These are phyloP conservation scores for Trichocomaceae sp. DNA, from an alignment of 2,329 filamentous ascomycete species.

Conservation along the genomic window DNA sequence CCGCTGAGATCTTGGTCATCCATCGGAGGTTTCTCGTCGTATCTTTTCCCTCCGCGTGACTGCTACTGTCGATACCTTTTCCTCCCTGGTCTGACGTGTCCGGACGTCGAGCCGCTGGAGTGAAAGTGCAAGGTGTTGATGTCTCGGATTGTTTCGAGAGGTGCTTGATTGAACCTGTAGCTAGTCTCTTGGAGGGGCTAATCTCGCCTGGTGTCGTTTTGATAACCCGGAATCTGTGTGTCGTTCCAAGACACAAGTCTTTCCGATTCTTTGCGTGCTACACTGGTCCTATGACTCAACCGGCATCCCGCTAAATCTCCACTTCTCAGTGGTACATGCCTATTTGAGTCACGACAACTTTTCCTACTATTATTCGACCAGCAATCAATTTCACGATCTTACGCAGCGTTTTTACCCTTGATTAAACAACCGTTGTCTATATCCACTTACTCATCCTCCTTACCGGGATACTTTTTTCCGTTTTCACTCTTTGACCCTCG, in stretches of 20 bases:
- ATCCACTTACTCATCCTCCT: constrained; percentile 12
- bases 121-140: constrained; percentile 13
- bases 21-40: constrained; percentile 1
- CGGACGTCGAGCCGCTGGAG: constrained; percentile 14
- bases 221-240: neutral
- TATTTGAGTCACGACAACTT: constrained; percentile 26
- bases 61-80: constrained; percentile 14
- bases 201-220: neutral
- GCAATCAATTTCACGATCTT: constrained; percentile 29
- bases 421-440: constrained; percentile 8
- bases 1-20: neutral
- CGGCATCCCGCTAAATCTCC: constrained; percentile 13
- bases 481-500: constrained; percentile 5
- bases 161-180: constrained; percentile 16
- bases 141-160: constrained; percentile 14
- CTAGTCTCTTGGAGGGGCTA: constrained; percentile 13
- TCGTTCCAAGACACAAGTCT: neutral
- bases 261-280: neutral
- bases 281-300: constrained; percentile 12
- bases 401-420: constrained; percentile 29
- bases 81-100: constrained; percentile 17
- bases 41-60: constrained; percentile 13
- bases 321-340: constrained; percentile 9
- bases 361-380: constrained; percentile 25
- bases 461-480: constrained; percentile 5